Conservation (phyloP, 495 filamentous ascomycete genomes). For the Penicillium alfredii region DNA sequence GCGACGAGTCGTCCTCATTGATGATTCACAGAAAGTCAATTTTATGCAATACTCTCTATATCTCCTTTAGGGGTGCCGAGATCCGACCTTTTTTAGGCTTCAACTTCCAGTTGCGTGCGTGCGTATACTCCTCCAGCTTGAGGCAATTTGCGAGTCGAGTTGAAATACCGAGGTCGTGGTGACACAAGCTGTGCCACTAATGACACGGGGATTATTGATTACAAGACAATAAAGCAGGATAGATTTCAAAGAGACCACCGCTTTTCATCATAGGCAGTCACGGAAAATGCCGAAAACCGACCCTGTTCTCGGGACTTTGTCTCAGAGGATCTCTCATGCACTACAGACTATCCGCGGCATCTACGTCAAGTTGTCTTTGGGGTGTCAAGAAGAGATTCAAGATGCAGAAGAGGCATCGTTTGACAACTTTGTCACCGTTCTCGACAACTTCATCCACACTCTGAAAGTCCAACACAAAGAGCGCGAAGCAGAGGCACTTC, state of each 20-base stretch:
- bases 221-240: neutral
- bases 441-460: conserved; percentile 2
- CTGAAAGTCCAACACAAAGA: conserved; percentile 1
- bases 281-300: neutral
- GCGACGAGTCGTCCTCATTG: too few relatives aligned
- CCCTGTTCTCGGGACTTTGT: conserved; percentile 1
- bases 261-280: neutral
- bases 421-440: neutral
- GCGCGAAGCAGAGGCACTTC: conserved; percentile 12
- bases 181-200: neutral
- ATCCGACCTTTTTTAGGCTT: too few relatives aligned
- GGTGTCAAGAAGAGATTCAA: neutral
- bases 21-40: too few relatives aligned
- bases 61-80: too few relatives aligned
- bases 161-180: neutral
- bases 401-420: neutral
- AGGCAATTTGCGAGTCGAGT: neutral
- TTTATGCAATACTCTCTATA: too few relatives aligned
- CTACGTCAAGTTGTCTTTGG: neutral
- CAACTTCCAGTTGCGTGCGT: too few relatives aligned
- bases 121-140: too few relatives aligned
- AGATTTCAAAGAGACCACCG: neutral
- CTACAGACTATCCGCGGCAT: neutral
- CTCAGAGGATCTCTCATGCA: neutral
- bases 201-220: neutral